Evolutionary conservation across 1,284 basidiomycete species (phyloP), one percentile per base, ranked within the genome.

Genomic region (Ustilago sp.): DNA sequence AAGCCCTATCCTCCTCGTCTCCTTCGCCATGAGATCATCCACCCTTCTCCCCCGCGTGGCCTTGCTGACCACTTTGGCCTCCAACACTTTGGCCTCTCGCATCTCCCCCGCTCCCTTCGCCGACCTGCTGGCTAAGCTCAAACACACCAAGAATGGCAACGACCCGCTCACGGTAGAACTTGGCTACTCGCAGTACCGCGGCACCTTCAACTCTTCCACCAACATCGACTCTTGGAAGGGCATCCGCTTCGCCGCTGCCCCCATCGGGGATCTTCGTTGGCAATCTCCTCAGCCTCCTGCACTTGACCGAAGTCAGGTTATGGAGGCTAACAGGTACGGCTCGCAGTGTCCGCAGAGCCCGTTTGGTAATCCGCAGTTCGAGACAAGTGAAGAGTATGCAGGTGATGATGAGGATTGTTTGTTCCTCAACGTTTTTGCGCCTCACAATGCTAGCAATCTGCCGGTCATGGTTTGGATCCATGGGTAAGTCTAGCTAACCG

Each of bases 341-440:
- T 56, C 74, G 1, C 56, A 66, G 36, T 77, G 68, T 13, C 58
- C 60, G 19, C 70, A 74, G 38, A 57, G 53, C 31, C 68, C 68
- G 1, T 66, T 71, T 8, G 64, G 60, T 34, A 72, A 72, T 36
- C 60, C 63, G 11, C 9, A 53, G 2, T 61, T 57, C 34, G 50
- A 63, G 23, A 59, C 47, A 0, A 56, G 48, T 36, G 39, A 45
- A 4, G 38, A 58, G 57, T 57, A 60, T 17, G n/a, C 51, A 23
- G 55, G 51, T 19, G 56, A 39, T 34, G 19, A 60, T 15, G 77
- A 79, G 34, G 77, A 79, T 52, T 79, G 77, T 36, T 63, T 79
- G 41, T 72, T 65, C 56, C 54, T 79, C 59, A 79, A 79, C 59
- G 68, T 80, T 59, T 74, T 56, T n/a, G 59, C 63, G 11, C 77